A percentile compares a stretch with the other conserved stretches of the same genome.
Evolutionary conservation across 768 basidiomycete genomes (phyloP).

Genomic region (Lentinula sp.): DNA sequence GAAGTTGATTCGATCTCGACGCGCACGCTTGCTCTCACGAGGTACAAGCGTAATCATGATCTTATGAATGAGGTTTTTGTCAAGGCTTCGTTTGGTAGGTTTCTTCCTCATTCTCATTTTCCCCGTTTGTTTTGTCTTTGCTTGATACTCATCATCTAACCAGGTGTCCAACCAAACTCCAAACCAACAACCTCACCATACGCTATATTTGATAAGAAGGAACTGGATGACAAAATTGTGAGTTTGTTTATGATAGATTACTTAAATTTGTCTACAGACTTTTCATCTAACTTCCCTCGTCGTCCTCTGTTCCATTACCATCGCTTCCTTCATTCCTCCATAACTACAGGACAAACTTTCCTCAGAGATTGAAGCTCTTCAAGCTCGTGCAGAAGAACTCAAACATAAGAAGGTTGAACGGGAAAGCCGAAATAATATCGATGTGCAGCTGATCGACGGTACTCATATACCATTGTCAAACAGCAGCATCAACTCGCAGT

Average conservation of each 20-base stretch:
- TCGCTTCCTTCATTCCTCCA: not conserved
- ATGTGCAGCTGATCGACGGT: not conserved
- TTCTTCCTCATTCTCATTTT: conserved; percentile 6
- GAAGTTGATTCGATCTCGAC: conserved; percentile 69
- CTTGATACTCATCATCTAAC: not conserved
- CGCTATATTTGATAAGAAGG: conserved; percentile 52
- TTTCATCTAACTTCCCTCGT: not conserved
- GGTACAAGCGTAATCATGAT: conserved; percentile 79
- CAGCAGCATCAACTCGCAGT: not conserved
- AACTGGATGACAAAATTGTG: conserved; percentile 53
- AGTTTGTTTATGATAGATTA: conserved; percentile 14
- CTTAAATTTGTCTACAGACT: too few relatives aligned
- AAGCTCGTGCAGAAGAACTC: conserved; percentile 42
- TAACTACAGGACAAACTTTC: conserved; percentile 44
- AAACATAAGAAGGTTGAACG: conserved; percentile 14
- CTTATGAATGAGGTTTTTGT: conserved; percentile 80
- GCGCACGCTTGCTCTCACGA: conserved; percentile 60
- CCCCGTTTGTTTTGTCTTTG: not conserved
- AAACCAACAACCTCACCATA: conserved; percentile 38
- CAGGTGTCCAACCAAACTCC: conserved; percentile 39
- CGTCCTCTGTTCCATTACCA: not conserved
- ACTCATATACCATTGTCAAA: not conserved
- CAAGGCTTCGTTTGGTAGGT: conserved; percentile 59
- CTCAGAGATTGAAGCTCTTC: conserved; percentile 51
- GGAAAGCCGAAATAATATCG: not conserved